Percentiles rank a stretch among this genome's conserved stretches.
Conservation (phyloP, 2,329 filamentous ascomycete genomes). For the Leptographium flavum region DNA sequence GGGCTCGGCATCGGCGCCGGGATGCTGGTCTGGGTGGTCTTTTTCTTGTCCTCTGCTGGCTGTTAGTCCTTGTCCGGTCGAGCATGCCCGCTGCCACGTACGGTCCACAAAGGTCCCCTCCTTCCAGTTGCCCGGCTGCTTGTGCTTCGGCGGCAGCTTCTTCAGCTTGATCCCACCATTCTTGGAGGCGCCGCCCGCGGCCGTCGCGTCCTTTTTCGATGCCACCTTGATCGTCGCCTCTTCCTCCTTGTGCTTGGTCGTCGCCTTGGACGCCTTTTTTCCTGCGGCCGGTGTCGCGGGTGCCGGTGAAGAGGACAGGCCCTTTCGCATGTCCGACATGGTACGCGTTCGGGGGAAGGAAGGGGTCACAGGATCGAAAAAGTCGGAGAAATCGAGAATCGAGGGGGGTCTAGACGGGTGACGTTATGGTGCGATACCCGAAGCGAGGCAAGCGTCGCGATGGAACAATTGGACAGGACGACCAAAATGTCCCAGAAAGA, state of each 20-base stretch:
- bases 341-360: too few relatives aligned
- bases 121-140: conserved; percentile 57
- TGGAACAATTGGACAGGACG: too few relatives aligned
- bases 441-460: too few relatives aligned
- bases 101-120: conserved; percentile 51
- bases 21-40: conserved; percentile 27
- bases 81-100: conserved; percentile 19
- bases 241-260: conserved; percentile 30
- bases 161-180: conserved; percentile 47
- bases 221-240: conserved; percentile 50
- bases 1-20: conserved; percentile 36
- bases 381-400: too few relatives aligned
- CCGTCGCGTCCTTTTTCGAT: conserved; percentile 34
- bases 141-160: conserved; percentile 46
- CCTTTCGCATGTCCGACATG: conserved; percentile 18
- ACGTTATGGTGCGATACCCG: too few relatives aligned
- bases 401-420: too few relatives aligned
- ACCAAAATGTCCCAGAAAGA: too few relatives aligned
- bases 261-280: conserved; percentile 6
- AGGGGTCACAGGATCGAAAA: too few relatives aligned
- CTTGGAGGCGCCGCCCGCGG: conserved; percentile 10
- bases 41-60: conserved; percentile 35
- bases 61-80: neutral
- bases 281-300: conserved; percentile 5
- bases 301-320: conserved; percentile 13